A percentile compares a stretch with the other conserved stretches of the same genome.
These are phyloP conservation scores for Penicillium italicum DNA, from an alignment of 2,329 filamentous ascomycete species.

Conservation along the genomic window DNA sequence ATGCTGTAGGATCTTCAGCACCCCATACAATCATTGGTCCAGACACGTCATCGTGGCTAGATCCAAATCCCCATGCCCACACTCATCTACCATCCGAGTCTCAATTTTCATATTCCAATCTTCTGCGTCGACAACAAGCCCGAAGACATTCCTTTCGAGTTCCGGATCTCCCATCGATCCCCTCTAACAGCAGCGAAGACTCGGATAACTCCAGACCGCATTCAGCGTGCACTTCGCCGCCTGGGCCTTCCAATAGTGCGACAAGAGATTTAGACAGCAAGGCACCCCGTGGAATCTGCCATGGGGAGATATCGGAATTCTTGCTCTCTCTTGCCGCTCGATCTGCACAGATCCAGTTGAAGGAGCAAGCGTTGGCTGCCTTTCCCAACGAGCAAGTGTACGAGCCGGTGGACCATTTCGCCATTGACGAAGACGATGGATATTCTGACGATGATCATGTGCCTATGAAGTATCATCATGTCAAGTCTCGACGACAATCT, in stretches of 20 bases:
- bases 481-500: slow-evolving; percentile 42
- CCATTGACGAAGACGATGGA: slow-evolving; percentile 42
- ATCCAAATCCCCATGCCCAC: slow-evolving; percentile 43
- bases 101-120: slow-evolving; percentile 44
- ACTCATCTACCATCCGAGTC: slow-evolving; percentile 54
- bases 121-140: slow-evolving; percentile 37
- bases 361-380: slow-evolving; percentile 56
- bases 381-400: slow-evolving; percentile 49
- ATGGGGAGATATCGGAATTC: slow-evolving; percentile 72
- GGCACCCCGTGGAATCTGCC: slow-evolving; percentile 56
- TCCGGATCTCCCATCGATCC: slow-evolving; percentile 60
- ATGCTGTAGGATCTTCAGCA: slow-evolving; percentile 5
- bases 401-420: slow-evolving; percentile 48
- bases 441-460: slow-evolving; percentile 30
- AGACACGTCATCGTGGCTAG: slow-evolving; percentile 14
- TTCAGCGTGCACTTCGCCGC: slow-evolving; percentile 43
- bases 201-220: slow-evolving; percentile 41
- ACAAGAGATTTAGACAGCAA: slow-evolving; percentile 31
- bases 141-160: slow-evolving; percentile 57
- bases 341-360: slow-evolving; percentile 74
- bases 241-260: slow-evolving; percentile 28
- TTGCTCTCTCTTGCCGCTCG: slow-evolving; percentile 74
- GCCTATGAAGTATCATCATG: slow-evolving; percentile 25
- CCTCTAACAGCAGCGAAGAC: slow-evolving; percentile 57
- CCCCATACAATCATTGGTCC: background rate